Evolutionary conservation across 306 rosid species (phyloP).

Genomic region (Quercus dentata): DNA sequence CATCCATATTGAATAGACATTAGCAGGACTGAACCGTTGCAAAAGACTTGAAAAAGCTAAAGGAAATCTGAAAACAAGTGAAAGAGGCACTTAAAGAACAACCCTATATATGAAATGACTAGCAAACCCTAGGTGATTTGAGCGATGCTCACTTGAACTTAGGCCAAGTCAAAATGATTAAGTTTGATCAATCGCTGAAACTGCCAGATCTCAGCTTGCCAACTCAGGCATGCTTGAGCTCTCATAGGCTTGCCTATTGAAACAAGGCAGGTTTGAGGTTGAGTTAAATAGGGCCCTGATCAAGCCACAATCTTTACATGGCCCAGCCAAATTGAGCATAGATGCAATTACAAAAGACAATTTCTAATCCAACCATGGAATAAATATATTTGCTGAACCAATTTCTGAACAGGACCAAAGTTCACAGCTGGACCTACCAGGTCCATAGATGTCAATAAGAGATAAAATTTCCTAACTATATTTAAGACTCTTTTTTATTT

Average conservation of each 20-base stretch:
- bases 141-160: background rate
- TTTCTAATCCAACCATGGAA: background rate
- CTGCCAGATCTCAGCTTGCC: background rate
- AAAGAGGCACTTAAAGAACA: background rate
- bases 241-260: background rate
- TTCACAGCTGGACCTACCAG: background rate
- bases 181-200: background rate
- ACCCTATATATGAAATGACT: background rate
- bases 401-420: background rate
- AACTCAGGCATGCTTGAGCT: background rate
- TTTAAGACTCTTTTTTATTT: no score
- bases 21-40: background rate
- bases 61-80: background rate
- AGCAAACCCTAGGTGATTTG: background rate
- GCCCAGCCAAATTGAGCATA: background rate
- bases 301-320: background rate
- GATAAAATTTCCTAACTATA: no score
- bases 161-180: background rate
- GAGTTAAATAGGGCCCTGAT: background rate
- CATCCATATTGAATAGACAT: constrained; percentile 4
- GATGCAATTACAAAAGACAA: background rate
- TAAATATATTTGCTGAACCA: background rate
- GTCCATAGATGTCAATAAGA: no score
- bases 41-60: background rate
- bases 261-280: background rate